Percentiles rank a stretch among this genome's conserved stretches.
Evolutionary conservation across 2,329 filamentous ascomycete species (phyloP).

Genomic region (Corniculantispora saksenae): DNA sequence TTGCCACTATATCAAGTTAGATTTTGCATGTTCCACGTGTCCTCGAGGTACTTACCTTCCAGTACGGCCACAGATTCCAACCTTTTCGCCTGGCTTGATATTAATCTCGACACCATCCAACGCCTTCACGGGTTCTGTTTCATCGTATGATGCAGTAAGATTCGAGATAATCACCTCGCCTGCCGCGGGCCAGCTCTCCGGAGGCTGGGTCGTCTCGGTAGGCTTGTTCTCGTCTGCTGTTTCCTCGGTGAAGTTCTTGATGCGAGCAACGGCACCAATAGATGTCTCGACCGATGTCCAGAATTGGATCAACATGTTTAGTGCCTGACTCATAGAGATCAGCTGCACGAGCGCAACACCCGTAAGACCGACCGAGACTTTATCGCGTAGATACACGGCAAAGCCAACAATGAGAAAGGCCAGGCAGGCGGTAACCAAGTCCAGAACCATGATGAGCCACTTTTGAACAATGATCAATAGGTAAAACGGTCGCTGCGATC

Average conservation of each 20-base stretch:
- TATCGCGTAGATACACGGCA: conserved; percentile 36
- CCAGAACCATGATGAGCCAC: conserved; percentile 55
- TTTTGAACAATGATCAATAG: conserved; percentile 57
- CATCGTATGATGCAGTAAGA: conserved; percentile 32
- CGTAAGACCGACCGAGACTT: conserved; percentile 33
- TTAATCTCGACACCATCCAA: conserved; percentile 27
- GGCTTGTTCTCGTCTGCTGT: conserved; percentile 30
- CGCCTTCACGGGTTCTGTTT: conserved; percentile 22
- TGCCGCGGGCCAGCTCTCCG: conserved; percentile 32
- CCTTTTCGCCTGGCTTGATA: conserved; percentile 43
- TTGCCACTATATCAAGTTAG: conserved; percentile 44
- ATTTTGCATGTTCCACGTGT: too few species aligned
- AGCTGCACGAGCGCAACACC: conserved; percentile 36
- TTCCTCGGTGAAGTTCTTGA: conserved; percentile 35
- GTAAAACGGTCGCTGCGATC: conserved; percentile 59
- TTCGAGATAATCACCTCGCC: conserved; percentile 31
- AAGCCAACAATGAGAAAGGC: conserved; percentile 50
- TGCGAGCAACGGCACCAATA: conserved; percentile 36
- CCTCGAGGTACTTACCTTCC: conserved; percentile 32
- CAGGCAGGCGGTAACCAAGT: conserved; percentile 49
- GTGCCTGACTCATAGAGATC: conserved; percentile 34
- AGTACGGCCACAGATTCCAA: conserved; percentile 54
- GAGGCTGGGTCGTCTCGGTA: conserved; percentile 24
- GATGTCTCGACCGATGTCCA: conserved; percentile 42
- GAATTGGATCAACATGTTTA: conserved; percentile 38